Percentiles rank a stretch among this genome's conserved stretches.
Conservation (phyloP, 352 stramenopile genomes). For the Globisporangium acanthophoron region DNA sequence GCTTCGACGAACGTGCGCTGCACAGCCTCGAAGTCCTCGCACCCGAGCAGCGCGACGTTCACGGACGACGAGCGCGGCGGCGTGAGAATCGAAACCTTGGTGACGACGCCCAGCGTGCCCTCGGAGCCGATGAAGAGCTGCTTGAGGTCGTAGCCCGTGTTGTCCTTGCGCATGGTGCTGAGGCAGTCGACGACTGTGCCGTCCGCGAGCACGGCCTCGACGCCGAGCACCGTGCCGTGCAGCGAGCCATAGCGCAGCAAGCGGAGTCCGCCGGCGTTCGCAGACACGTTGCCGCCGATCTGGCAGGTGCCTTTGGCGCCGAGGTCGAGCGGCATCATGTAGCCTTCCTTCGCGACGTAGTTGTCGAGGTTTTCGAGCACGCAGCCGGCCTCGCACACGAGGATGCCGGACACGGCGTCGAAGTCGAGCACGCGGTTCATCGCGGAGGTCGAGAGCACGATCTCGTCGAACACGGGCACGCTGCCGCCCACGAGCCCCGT, state of each 20-base stretch:
- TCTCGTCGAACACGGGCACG: conserved; percentile 88
- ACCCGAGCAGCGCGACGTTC: conserved; percentile 90
- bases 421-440: conserved; percentile 93
- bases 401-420: conserved; percentile 80
- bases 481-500: conserved; percentile 95
- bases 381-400: conserved; percentile 88
- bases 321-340: conserved; percentile 95
- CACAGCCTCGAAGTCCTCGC: conserved; percentile 84
- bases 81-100: conserved; percentile 84
- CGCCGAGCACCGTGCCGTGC: conserved; percentile 91
- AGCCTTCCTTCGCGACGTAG: conserved; percentile 77
- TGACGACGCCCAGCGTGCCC: conserved; percentile 95
- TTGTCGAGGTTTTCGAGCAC: conserved; percentile 93
- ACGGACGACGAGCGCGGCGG: conserved; percentile 60
- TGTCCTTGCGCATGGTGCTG: conserved; percentile 95
- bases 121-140: conserved; percentile 97
- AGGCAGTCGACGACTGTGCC: conserved; percentile 90
- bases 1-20: conserved; percentile 76
- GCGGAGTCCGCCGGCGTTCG: conserved; percentile 94
- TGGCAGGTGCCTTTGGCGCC: conserved; percentile 97
- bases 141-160: conserved; percentile 96
- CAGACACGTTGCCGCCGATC: conserved; percentile 95
- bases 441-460: conserved; percentile 89
- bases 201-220: conserved; percentile 93
- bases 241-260: conserved; percentile 93